phyloP scores from a whole-genome alignment of 2,329 filamentous ascomycete genomes.

The Calonectria honghensis region DNA sequence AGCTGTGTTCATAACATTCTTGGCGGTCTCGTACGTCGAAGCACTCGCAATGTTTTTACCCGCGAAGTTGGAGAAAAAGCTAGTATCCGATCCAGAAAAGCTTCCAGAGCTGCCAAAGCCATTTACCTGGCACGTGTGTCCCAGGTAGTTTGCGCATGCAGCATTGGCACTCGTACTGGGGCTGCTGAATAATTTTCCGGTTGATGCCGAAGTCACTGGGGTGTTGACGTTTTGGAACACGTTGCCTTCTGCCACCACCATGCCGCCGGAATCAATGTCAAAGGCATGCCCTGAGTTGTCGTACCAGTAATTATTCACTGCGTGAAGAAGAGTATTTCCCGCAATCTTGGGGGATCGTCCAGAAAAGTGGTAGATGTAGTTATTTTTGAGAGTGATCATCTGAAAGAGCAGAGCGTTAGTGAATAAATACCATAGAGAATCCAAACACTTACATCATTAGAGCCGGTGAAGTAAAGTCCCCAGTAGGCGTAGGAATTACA shows the following conservation, averaged over 20 bases:
- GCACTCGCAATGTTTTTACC: conserved; percentile 71
- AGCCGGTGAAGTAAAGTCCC: conserved; percentile 72
- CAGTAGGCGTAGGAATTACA: conserved; percentile 76
- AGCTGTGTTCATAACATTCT: conserved; percentile 61
- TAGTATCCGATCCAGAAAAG: conserved; percentile 63
- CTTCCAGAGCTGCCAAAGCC: conserved; percentile 63
- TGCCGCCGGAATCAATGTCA: conserved; percentile 64
- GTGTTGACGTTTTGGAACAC: conserved; percentile 71
- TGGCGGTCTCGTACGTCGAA: conserved; percentile 56
- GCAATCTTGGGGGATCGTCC: conserved; percentile 74
- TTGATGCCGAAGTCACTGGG: conserved; percentile 57
- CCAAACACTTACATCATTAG: conserved; percentile 63
- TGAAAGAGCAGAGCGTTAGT: neutral
- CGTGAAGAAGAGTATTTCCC: conserved; percentile 72
- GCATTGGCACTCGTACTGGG: conserved; percentile 58
- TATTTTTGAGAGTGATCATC: conserved; percentile 72
- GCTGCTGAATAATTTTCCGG: conserved; percentile 57
- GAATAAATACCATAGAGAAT: neutral
- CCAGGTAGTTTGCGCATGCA: conserved; percentile 65
- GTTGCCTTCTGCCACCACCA: conserved; percentile 73
- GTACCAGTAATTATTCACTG: conserved; percentile 77
- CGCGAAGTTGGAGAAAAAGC: conserved; percentile 68
- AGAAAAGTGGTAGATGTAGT: conserved; percentile 75
- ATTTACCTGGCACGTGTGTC: conserved; percentile 69
- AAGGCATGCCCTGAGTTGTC: conserved; percentile 73